These are phyloP conservation scores for Phylloboletellus chloephorus DNA, from an alignment of 1,284 basidiomycete species.

Conservation along the genomic window DNA sequence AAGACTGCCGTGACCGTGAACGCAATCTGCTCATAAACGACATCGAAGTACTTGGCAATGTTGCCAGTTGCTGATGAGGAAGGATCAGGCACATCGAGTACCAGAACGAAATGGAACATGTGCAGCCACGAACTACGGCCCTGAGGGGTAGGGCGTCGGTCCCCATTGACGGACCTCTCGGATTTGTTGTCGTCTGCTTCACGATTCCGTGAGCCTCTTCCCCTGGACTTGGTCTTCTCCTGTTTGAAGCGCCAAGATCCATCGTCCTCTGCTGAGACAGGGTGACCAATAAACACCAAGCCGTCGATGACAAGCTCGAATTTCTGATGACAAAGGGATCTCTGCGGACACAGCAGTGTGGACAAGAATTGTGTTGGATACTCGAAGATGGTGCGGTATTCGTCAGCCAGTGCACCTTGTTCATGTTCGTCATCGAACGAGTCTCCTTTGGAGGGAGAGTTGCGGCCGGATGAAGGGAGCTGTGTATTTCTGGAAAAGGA, in stretches of 20 bases:
- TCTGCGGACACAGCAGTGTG: slow-evolving; percentile 73
- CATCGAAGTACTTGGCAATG: slow-evolving; percentile 73
- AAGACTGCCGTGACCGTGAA: slow-evolving; percentile 86
- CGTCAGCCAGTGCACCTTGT: slow-evolving; percentile 34
- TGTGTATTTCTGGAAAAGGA: slow-evolving; percentile 40
- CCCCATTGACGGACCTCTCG: slow-evolving; percentile 33
- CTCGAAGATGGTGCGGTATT: slow-evolving; percentile 70
- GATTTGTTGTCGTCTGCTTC: slow-evolving; percentile 32
- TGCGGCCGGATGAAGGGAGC: slow-evolving; percentile 39
- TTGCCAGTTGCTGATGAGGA: slow-evolving; percentile 75
- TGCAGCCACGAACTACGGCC: slow-evolving; percentile 52
- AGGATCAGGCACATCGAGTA: slow-evolving; percentile 86
- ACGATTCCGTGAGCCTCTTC: slow-evolving; percentile 48
- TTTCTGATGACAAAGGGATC: slow-evolving; percentile 85
- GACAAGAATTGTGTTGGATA: slow-evolving; percentile 82
- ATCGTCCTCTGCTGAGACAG: slow-evolving; percentile 76
- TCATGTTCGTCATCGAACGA: slow-evolving; percentile 36
- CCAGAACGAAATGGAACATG: slow-evolving; percentile 84
- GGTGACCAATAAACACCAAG: slow-evolving; percentile 93
- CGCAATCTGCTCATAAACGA: slow-evolving; percentile 81
- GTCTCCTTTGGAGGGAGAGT: slow-evolving; percentile 40
- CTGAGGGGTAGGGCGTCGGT: slow-evolving; percentile 16
- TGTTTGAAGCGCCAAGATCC: slow-evolving; percentile 67
- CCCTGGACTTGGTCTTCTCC: slow-evolving; percentile 51
- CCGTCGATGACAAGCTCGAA: slow-evolving; percentile 93